These are phyloP conservation scores for Ceratocystis cubensis DNA, from an alignment of 2,329 filamentous ascomycete species.

Conservation along the genomic window DNA sequence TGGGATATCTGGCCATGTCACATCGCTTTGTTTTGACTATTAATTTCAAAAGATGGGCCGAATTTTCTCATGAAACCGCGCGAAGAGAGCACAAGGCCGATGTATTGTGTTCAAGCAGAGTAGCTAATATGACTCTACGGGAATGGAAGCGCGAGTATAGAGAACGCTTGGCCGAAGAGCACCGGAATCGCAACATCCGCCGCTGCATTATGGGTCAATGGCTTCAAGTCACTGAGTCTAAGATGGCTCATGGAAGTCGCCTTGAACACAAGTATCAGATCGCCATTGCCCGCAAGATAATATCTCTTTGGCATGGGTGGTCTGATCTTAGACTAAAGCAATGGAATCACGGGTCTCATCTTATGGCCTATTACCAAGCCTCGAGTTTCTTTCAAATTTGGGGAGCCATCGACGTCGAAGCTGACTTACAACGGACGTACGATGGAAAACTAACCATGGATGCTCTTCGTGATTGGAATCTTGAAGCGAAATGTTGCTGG, in stretches of 20 bases:
- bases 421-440: conserved; percentile 12
- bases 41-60: conserved; percentile 21
- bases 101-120: conserved; percentile 16
- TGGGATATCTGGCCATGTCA: conserved; percentile 16
- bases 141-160: conserved; percentile 18
- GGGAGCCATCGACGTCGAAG: conserved; percentile 1
- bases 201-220: conserved; percentile 19
- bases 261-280: conserved; percentile 13
- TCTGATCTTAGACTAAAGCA: conserved; percentile 1
- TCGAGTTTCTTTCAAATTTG: neutral
- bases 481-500: conserved; percentile 18
- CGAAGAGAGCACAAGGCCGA: conserved; percentile 18
- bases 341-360: conserved; percentile 5
- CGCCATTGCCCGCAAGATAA: conserved; percentile 1
- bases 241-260: neutral
- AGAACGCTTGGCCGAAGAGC: conserved; percentile 15
- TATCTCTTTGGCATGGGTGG: conserved; percentile 13
- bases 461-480: conserved; percentile 19
- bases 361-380: conserved; percentile 10
- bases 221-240: conserved; percentile 15
- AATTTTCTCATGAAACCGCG: conserved; percentile 5
- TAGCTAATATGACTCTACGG: conserved; percentile 16
- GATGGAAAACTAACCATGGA: conserved; percentile 9
- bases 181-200: conserved; percentile 17
- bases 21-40: conserved; percentile 14